Base-by-base conservation (phyloP, 371 early-diverging fungal species). In the Mucor mucedo region DNA sequence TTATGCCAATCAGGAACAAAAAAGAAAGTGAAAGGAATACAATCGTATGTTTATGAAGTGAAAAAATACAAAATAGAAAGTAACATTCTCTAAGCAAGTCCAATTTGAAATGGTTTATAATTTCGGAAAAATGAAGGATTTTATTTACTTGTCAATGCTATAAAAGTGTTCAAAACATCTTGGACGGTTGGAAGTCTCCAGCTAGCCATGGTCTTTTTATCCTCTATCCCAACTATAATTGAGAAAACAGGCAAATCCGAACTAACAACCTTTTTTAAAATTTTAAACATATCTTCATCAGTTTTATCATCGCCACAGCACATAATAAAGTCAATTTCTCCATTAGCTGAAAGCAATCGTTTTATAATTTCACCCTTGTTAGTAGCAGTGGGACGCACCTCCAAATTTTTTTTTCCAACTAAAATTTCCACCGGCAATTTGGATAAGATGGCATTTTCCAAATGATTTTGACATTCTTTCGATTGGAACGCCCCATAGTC, bases 321-420 rank as follows among this genome's bases (percentile, higher is more conserved):
- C 69, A 93, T 84, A 2, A 94, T 85, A 83, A 96, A 97, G 62
- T 94, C 95, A 58, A 66, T 60, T 0, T 84, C 85, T 39, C 83
- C 83, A 2, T 84, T 82, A 54, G 77, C 74, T 7, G 65, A 62
- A 2, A 91, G 52, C 33, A 98, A 75, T 4, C 93, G 84, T 69
- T 94, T 94, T 60, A 98, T 91, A 60, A 97, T 94, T 70, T 97
- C 96, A 13, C 98, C 98, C 80, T 92, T 92, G 75, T 91, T 96
- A 60, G 91, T 82, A 9, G 79, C 66, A 4, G 82, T 83, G 2
- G 94, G 94, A 0, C 94, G 84, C 11, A 97, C 97, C 74, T 98
- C 97, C 3, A 98, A 80, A 55, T 95, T 95, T 83, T 98, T 98
- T 73, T 98, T 97, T 49, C 99, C 98, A 1, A 95, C 87, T 59